A percentile compares a stretch with the other conserved stretches of the same genome.
Evolutionary conservation across 768 basidiomycete species (phyloP).

Genomic region (Boletus insuetus): DNA sequence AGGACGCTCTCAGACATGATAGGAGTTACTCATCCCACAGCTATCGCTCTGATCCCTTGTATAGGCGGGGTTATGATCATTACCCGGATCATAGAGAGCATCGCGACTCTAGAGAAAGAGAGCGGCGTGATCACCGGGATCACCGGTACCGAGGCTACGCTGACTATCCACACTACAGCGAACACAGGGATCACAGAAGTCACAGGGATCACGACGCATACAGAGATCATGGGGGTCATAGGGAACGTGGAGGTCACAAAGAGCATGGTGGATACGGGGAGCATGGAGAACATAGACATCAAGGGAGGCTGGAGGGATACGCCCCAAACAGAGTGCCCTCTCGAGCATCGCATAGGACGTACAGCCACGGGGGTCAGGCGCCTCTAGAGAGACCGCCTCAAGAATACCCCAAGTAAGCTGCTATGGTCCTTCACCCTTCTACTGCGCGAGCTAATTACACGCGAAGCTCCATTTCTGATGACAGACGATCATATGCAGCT

Average conservation of each 20-base stretch:
- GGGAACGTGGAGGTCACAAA: conserved; percentile 15
- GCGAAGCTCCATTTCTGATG: conserved; percentile 23
- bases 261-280: not conserved
- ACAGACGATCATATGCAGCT: conserved; percentile 24
- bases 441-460: conserved; percentile 5
- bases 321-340: conserved; percentile 23
- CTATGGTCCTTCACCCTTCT: not conserved
- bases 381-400: conserved; percentile 14
- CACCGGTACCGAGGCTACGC: conserved; percentile 18
- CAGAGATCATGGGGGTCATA: conserved; percentile 8
- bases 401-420: conserved; percentile 20
- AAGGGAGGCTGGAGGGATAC: conserved; percentile 13
- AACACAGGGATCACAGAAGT: conserved; percentile 13
- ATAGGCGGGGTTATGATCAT: conserved; percentile 23
- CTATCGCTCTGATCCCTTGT: conserved; percentile 24
- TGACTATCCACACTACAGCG: conserved; percentile 14
- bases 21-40: conserved; percentile 22
- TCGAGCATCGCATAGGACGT: conserved; percentile 27
- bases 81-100: conserved; percentile 20
- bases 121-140: conserved; percentile 19
- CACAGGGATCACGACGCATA: not conserved
- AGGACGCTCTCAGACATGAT: conserved; percentile 18
- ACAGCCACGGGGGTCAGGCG: conserved; percentile 19
- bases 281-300: conserved; percentile 9
- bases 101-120: conserved; percentile 21